These are phyloP conservation scores for Rhizopus arrhizus DNA, from an alignment of 371 early-diverging fungal genomes.

Conservation along the genomic window DNA sequence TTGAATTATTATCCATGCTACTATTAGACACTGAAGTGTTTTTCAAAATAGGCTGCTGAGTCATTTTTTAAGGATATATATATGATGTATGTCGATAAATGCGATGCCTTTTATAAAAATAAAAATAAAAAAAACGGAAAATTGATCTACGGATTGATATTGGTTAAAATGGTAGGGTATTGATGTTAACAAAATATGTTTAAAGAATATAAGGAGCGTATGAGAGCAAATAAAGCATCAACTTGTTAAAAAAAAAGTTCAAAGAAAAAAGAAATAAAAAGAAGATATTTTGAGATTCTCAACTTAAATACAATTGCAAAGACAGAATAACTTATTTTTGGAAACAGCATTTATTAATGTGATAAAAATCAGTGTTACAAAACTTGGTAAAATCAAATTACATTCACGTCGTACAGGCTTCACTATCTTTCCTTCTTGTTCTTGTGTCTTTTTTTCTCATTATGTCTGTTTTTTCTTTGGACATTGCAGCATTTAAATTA, in stretches of 20 bases:
- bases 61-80: background rate
- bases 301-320: background rate
- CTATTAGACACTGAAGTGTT: no score
- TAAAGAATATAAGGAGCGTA: background rate
- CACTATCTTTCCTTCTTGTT: no score
- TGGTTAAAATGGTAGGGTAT: background rate
- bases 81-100: background rate
- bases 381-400: background rate
- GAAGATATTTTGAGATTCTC: background rate
- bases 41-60: background rate
- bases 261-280: background rate
- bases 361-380: background rate
- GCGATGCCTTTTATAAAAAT: no score
- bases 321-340: background rate
- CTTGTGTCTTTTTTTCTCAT: no score
- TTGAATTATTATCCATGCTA: no score
- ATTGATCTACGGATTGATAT: background rate
- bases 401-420: constrained; percentile 1
- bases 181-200: background rate
- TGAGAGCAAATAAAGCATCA: background rate
- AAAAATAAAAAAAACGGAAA: background rate
- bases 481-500: no score
- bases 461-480: no score
- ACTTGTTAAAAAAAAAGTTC: background rate
- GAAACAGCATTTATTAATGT: background rate